Conservation (phyloP, 1,284 basidiomycete genomes). For the Clitocybe nebularis region DNA sequence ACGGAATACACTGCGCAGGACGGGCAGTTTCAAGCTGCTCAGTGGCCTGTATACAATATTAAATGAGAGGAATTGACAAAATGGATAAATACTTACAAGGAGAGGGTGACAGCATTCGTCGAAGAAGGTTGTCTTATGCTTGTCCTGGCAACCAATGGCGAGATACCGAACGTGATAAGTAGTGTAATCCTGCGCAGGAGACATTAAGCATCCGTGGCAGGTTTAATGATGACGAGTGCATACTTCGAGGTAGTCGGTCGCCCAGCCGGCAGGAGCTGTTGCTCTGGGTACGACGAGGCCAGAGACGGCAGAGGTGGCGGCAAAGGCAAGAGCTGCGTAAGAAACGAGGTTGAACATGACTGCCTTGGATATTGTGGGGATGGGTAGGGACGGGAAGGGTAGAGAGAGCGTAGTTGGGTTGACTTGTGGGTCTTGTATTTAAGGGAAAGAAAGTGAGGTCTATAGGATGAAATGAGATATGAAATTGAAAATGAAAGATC, state of each 20-base stretch:
- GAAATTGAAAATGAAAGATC: slow-evolving; percentile 23
- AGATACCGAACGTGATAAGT: slow-evolving; percentile 59
- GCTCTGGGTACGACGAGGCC: slow-evolving; percentile 44
- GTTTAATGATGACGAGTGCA: slow-evolving; percentile 24
- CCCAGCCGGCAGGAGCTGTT: slow-evolving; percentile 41
- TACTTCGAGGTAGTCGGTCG: slow-evolving; percentile 41
- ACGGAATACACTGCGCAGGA: slow-evolving; percentile 48
- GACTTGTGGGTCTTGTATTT: slow-evolving; percentile 22
- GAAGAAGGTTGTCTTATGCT: slow-evolving; percentile 71
- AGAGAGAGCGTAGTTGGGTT: slow-evolving; percentile 21
- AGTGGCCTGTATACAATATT: slow-evolving; percentile 31
- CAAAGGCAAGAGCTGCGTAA: slow-evolving; percentile 47
- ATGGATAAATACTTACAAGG: slow-evolving; percentile 32
- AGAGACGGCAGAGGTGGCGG: slow-evolving; percentile 38
- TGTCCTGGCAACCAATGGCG: slow-evolving; percentile 46
- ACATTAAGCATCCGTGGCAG: slow-evolving; percentile 7
- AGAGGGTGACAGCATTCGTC: slow-evolving; percentile 48
- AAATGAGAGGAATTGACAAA: slow-evolving; percentile 4
- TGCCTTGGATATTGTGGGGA: too few relatives aligned
- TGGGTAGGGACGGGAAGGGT: slow-evolving; percentile 18
- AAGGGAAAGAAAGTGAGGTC: slow-evolving; percentile 24
- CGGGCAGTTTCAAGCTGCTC: slow-evolving; percentile 46
- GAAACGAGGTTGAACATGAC: slow-evolving; percentile 44
- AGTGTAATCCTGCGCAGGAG: slow-evolving; percentile 41
- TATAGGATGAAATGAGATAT: slow-evolving; percentile 23